These are phyloP conservation scores for Spergularia bocconei DNA, from an alignment of 148 eudicot genomes.

Conservation along the genomic window DNA sequence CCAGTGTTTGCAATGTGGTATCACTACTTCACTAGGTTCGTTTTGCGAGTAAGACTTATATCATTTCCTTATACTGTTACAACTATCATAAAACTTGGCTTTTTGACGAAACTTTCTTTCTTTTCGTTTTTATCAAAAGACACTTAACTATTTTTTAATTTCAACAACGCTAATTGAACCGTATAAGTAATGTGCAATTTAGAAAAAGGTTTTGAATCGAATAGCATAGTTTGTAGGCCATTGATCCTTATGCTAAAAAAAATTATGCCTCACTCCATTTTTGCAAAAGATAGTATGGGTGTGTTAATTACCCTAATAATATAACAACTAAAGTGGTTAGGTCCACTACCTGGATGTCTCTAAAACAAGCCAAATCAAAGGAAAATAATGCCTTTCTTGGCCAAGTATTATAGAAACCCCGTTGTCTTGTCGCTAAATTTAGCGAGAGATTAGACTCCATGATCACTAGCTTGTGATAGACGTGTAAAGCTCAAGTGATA, in stretches of 20 bases:
- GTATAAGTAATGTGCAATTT: no score
- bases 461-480: not conserved
- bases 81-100: no score
- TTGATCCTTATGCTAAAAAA: not conserved
- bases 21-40: no score
- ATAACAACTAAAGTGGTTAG: constrained; percentile 7
- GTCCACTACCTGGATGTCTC: not conserved
- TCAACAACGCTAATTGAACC: no score
- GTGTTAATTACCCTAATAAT: not conserved
- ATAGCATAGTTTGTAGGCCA: constrained; percentile 13
- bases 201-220: not conserved
- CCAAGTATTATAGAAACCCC: not conserved
- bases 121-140: no score
- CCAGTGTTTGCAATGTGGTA: no score
- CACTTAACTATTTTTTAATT: no score
- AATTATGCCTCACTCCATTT: not conserved
- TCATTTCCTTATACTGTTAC: no score
- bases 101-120: no score
- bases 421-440: constrained; percentile 3
- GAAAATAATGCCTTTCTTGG: not conserved
- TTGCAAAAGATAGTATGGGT: not conserved
- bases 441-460: not conserved
- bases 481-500: not conserved
- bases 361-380: constrained; percentile 4
- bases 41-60: no score